A percentile compares a stretch with the other conserved stretches of the same genome.
phyloP scores from a whole-genome alignment of 805 yeast species.

The Debaryomyces castellii region DNA sequence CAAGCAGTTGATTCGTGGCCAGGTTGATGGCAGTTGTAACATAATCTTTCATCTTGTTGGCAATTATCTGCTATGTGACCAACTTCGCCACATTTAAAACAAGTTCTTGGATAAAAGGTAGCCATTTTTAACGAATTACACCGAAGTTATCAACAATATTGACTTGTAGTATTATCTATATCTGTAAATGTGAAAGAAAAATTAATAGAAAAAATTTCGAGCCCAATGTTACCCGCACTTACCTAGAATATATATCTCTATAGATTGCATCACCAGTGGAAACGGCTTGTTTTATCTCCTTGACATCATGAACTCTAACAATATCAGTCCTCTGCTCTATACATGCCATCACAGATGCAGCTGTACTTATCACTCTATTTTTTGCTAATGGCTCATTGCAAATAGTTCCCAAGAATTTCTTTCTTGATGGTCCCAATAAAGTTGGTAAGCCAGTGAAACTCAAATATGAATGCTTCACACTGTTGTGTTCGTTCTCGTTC shows the following conservation, averaged over 20 bases:
- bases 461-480: constrained; percentile 24
- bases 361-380: constrained; percentile 75
- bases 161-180: neutral
- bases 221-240: constrained; percentile 5
- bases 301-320: constrained; percentile 85
- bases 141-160: neutral
- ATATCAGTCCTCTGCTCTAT: constrained; percentile 74
- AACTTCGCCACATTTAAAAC: constrained; percentile 89
- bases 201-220: neutral
- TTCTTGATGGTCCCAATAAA: constrained; percentile 85
- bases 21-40: constrained; percentile 89
- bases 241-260: constrained; percentile 21
- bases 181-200: neutral
- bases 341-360: constrained; percentile 71
- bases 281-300: constrained; percentile 46
- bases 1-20: constrained; percentile 90
- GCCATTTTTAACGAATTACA: constrained; percentile 26
- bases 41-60: constrained; percentile 77
- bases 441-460: constrained; percentile 60
- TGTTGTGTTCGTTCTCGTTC: constrained; percentile 13
- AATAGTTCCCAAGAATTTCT: constrained; percentile 77
- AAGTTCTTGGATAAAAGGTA: constrained; percentile 64
- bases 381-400: constrained; percentile 56
- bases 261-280: constrained; percentile 75
- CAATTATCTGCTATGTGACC: constrained; percentile 92